A percentile compares a stretch with the other conserved stretches of the same genome.
Conservation (phyloP, 2,329 filamentous ascomycete genomes). For the Monilinia aucupariae region DNA sequence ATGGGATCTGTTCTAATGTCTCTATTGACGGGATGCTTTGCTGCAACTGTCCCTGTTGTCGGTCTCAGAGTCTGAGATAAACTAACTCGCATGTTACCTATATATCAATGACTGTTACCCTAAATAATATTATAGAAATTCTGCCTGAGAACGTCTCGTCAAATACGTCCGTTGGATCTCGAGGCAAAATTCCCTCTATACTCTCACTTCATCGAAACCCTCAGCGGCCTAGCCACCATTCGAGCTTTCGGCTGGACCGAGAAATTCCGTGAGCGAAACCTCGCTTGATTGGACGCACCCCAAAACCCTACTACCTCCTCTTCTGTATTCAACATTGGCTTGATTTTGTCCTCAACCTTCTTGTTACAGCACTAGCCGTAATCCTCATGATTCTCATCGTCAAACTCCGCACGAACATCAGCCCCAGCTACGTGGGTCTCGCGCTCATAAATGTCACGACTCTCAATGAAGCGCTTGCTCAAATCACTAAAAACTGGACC, state of each 20-base stretch:
- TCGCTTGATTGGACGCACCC: constrained; percentile 46
- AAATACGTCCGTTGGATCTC: constrained; percentile 46
- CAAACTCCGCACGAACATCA: constrained; percentile 30
- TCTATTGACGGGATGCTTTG: constrained; percentile 37
- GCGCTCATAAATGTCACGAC: constrained; percentile 32
- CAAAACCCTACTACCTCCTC: constrained; percentile 55
- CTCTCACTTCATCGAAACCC: constrained; percentile 44
- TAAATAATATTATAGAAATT: constrained; percentile 37
- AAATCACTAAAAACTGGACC: constrained; percentile 30
- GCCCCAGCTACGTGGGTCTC: constrained; percentile 31
- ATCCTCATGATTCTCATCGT: constrained; percentile 36
- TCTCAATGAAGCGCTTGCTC: constrained; percentile 27
- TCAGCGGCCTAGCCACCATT: constrained; percentile 42
- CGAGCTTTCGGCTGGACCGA: constrained; percentile 43
- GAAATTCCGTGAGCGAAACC: constrained; percentile 34
- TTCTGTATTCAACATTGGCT: constrained; percentile 56
- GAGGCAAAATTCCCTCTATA: constrained; percentile 43
- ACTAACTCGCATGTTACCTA: not conserved
- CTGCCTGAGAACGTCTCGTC: constrained; percentile 45
- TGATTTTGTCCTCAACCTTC: constrained; percentile 37
- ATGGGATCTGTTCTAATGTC: constrained; percentile 37
- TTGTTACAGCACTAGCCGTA: constrained; percentile 31
- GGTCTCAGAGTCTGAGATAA: constrained; percentile 30
- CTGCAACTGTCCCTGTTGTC: constrained; percentile 40
- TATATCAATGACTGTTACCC: not conserved